These are phyloP conservation scores for Casuarina cunninghamiana DNA, from an alignment of 306 rosid species.

Conservation along the genomic window DNA sequence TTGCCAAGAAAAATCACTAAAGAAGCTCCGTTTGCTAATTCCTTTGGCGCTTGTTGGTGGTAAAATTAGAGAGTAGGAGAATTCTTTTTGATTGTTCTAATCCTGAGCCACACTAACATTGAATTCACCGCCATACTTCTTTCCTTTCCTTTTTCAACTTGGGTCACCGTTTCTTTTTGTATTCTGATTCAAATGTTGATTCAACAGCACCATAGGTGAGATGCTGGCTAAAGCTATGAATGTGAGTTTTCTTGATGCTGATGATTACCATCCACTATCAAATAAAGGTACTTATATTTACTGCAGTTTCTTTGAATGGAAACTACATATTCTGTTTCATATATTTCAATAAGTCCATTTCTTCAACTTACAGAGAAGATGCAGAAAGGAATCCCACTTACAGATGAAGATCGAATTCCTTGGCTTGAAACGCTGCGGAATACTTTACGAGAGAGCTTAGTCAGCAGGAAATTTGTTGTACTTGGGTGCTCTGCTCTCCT, in stretches of 20 bases:
- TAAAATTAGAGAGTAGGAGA: background rate
- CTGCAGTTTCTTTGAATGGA: background rate
- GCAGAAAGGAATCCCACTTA: conserved; percentile 69
- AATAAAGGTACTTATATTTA: conserved; percentile 56
- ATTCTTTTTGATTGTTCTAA: background rate
- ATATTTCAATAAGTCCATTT: background rate
- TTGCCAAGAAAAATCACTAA: background rate
- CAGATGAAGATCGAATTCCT: conserved; percentile 72
- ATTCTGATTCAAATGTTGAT: conserved; percentile 18
- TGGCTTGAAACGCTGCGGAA: conserved; percentile 74
- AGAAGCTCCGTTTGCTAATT: background rate
- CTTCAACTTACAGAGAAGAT: conserved; percentile 58
- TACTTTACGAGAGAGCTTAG: conserved; percentile 34
- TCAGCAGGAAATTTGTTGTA: conserved; percentile 35
- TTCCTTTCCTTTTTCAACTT: background rate
- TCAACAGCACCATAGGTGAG: conserved; percentile 72
- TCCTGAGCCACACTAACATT: background rate
- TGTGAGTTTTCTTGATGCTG: conserved; percentile 73
- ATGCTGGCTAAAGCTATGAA: conserved; percentile 54
- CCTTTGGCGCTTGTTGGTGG: background rate
- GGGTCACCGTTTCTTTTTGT: background rate
- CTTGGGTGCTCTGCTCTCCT: conserved; percentile 83
- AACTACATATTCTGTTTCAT: background rate
- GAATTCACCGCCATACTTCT: background rate
- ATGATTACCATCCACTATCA: conserved; percentile 75